Base-by-base conservation (phyloP, 2,329 filamentous ascomycete species). In the Lachnellula arida region DNA sequence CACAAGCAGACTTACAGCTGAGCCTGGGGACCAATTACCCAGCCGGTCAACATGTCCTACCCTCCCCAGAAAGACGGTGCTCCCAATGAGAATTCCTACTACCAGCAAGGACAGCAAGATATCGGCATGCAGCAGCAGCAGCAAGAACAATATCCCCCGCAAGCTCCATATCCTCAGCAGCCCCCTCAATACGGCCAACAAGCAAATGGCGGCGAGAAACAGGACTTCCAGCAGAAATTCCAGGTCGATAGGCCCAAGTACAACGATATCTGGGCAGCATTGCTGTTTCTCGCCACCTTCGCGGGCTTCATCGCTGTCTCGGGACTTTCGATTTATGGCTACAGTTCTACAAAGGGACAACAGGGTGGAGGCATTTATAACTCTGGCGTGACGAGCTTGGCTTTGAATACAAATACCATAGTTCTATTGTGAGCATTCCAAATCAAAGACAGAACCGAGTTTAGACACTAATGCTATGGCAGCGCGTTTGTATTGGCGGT, bases 181-280 rank as follows among this genome's bases (percentile, higher is more conserved):
- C 63, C 63, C 46, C 65, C 63, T 1, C 58, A 60, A 37, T 64
- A 67, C 55, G 54, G 52, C 4, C 55, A 58, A 14, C 49, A 51
- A 39, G 23, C 35, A n/a, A 39, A 53, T 12, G 39, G 50, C 15
- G 46, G 42, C 14, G 19, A 44, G 4, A 52, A 52, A 15, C 55
- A 58, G 40, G 65, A 67, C 53, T 97, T 95, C 69, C 84, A 93
- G 19, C 81, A 97, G 67, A 82, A 85, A 1, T 97, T 97, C 78
- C 87, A 87, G 72, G 73, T 97, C 51, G 82, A 89, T 51, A 85
- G 78, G 60, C 91, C 91, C n/a, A 95, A 93, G 71, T 96, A 81
- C 74, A 90, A 97, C 67, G 93, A 97, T 70, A 69, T 89, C 25
- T 97, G 92, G 93, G 92, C 92, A 3, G 91, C 88, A 4, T 75